Evolutionary conservation across 352 stramenopile genomes (phyloP), one percentile per base, ranked within the genome.

Genomic region (Phytophthora pluvialis): DNA sequence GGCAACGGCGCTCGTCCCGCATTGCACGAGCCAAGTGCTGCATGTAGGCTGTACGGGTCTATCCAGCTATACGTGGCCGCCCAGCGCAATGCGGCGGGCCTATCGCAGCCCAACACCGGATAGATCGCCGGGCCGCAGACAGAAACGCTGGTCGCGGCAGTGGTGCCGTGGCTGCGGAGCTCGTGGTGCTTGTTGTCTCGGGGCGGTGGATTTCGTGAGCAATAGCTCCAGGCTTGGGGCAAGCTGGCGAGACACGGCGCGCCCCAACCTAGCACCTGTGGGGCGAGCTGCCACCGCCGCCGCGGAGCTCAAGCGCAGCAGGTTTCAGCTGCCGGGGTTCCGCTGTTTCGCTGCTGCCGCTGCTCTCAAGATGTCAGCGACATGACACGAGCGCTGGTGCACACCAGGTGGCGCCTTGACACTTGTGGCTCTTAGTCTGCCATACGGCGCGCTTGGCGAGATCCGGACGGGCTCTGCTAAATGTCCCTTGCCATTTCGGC

Each of bases 381-480:
- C 69, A 77, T 67, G 64, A 70, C 53, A 38, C 58, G 60, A 72
- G 5, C 47, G 52, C 62, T 42, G 54, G 58, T 40, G 63, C 52
- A 70, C 54, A 67, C 53, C 67, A 74, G 48, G 55, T 74, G 66
- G 67, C 57, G 26, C 21, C 29, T 52, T 71, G 55, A 66, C 48
- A 58, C 51, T 63, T 70, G 62, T 70, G 57, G 63, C 57, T 60
- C 63, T 67, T 53, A 47, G 47, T 54, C 25, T 59, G 56, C 61
- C 43, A 70, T 60, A 6, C 53, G 54, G 43, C 47, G 43, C 44
- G 25, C 36, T 48, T 70, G 45, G 49, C 15, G 54, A 61, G 60
- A 70, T 65, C 47, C 52, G 60, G 60, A 73, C 44, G 60, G 66
- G 67, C 61, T 71, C 50, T 75, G 55, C 31, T 69, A 67, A 71